Evolutionary conservation across 192 early-diverging fungal species (phyloP), one percentile per base, ranked within the genome.

Genomic region (Chytriomyces hyalinus): DNA sequence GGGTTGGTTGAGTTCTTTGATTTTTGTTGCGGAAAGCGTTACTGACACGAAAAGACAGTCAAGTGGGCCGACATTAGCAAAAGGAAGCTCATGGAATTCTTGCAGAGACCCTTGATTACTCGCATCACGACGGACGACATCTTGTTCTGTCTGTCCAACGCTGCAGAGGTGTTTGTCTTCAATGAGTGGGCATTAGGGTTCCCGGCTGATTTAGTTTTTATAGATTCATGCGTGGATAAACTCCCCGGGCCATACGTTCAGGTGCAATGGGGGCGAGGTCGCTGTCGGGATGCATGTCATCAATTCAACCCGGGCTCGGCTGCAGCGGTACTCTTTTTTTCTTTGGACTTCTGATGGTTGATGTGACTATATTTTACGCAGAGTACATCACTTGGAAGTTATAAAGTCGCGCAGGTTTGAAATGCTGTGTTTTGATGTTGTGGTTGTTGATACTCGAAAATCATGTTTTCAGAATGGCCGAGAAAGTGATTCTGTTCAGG

Each of bases 11-110:
- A 8, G 36, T 36, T 49, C 44, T 49, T 10, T 20, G 1, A 4
- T 26, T 13, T 17, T 65, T 28, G 13, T 65, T 26, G 13, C 0
- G 36, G 15, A 22, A 10, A 68, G 13, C 0, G 46, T 10, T 49
- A 5, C 24, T 68, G 8, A 68, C 36, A 36, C 1, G 36, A 36
- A 68, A 46, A 5, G 45, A 65, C 26, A 76, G 75, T 76, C 17
- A 11, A 68, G 22, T 76, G 75, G 75, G 75, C 75, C 11, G 63
- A 76, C 17, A 49, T 76, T 24, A 67, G 64, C 22, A 49, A 43
- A 36, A 13, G 6, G 6, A 67, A 65, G 22, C 9, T 76, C 43
- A 13, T 67, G 10, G 43, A 15, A 6, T 49, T 76, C 45, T 67
- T 76, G 65, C n/a, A 51, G 3, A 76, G 49, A 44, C 75, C 75